Evolutionary conservation across 1,284 basidiomycete genomes (phyloP), one percentile per base, ranked within the genome.

Genomic region (Rhodofomes roseus): DNA sequence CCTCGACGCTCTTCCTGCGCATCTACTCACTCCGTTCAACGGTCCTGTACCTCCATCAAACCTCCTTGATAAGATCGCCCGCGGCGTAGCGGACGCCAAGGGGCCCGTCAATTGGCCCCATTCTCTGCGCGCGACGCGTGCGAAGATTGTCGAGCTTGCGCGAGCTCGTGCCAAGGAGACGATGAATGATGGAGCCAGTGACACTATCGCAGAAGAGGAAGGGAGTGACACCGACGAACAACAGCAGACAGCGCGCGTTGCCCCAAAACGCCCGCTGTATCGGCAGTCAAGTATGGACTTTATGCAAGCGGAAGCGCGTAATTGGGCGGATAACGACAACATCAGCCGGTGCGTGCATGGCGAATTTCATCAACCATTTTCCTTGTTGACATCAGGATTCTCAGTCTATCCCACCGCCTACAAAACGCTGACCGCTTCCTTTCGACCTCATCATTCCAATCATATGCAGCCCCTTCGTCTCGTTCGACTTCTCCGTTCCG

Each of bases 271-370:
- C 20, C 86, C 86, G 12, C 75, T 91, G 34, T 89, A 90, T 71
- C 79, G 88, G 61, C 89, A 90, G 75, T 90, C 88, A 39, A 90
- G 89, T 71, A 92, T 92, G 90, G 90, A 93, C 68, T 92, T 91
- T 66, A 82, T 92, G 72, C 82, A 81, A 63, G 64, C 72, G 22
- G 70, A 71, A 41, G 75, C 75, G 60, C 68, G 74, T 60, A 80
- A 83, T 63, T 66, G 79, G 65, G 78, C 79, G 63, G 79, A 81
- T 60, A 82, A 79, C 62, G 79, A 84, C 56, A 78, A 77, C 58
- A 85, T 90, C 69, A 78, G 79, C 63, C 81, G 84, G 89, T 90
- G 74, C 55, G 82, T 75, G 59, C 61, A 56, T 36, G 62, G 59
- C 55, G 53, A 18, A 57, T 61, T 61, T 40, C 48, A 46, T 25